Conservation (phyloP, 1,139 yeast species). For the Scheffersomyces lignicola region DNA sequence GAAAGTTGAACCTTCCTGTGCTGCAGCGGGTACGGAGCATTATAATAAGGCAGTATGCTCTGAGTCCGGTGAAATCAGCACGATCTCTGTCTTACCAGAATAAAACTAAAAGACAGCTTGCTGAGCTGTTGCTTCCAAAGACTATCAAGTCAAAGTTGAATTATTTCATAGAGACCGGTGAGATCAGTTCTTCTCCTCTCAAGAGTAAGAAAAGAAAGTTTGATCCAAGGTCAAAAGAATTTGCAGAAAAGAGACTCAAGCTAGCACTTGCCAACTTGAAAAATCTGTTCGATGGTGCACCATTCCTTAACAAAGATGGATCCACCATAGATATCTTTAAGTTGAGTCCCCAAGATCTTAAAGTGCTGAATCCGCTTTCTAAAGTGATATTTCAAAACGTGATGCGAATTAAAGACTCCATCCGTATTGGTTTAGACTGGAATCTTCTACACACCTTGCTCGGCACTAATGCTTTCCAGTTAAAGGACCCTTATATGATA, state of each 20-base stretch:
- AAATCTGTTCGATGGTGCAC: constrained; percentile 18
- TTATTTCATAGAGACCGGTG: constrained; percentile 7
- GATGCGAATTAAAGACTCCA: constrained; percentile 22
- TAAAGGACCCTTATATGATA: constrained; percentile 56
- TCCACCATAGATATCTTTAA: constrained; percentile 13
- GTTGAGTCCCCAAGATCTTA: constrained; percentile 23
- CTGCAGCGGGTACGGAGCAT: no score
- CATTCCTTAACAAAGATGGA: constrained; percentile 15
- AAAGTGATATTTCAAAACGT: constrained; percentile 31
- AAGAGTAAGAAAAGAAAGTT: constrained; percentile 1
- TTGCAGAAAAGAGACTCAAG: constrained; percentile 12
- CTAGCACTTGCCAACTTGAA: constrained; percentile 20
- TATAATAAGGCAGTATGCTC: no score
- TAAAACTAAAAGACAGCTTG: no score
- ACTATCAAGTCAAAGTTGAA: constrained; percentile 3
- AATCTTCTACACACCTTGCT: constrained; percentile 50
- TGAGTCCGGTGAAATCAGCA: no score
- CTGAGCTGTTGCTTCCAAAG: no score
- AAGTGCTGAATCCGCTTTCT: constrained; percentile 21
- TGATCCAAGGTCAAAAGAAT: constrained; percentile 5
- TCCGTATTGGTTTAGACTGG: constrained; percentile 35
- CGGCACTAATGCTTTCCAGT: constrained; percentile 57
- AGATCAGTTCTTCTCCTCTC: not conserved
- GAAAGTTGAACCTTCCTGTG: no score
- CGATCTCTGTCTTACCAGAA: no score